Conservation (phyloP, 208 protist species). For the Leishmania braziliensis region DNA sequence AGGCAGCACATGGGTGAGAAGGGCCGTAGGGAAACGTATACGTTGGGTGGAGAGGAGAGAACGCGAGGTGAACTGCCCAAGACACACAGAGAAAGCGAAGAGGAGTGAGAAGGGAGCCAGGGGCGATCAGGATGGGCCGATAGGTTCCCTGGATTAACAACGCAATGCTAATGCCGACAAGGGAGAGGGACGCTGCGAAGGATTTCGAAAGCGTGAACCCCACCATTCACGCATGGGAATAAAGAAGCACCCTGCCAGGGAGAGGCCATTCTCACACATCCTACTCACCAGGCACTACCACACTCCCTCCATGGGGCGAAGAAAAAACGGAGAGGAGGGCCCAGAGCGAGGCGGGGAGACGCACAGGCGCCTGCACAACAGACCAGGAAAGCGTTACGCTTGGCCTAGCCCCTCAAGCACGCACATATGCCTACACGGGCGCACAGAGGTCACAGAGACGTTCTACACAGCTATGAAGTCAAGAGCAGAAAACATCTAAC, state of each 20-base stretch:
- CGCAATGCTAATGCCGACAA: neutral
- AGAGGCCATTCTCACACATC: neutral
- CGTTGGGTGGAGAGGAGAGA: neutral
- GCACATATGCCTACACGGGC: neutral
- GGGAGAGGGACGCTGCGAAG: neutral
- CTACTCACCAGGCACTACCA: neutral
- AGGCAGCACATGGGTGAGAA: neutral
- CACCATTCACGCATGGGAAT: neutral
- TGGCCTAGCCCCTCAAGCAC: neutral
- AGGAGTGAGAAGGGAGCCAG: neutral
- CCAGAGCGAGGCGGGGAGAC: neutral
- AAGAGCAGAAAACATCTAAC: neutral
- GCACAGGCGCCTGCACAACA: neutral
- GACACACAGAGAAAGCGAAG: neutral
- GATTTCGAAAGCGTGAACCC: neutral
- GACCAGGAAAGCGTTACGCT: neutral
- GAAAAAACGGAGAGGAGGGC: neutral
- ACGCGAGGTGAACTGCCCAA: neutral
- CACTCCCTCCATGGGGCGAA: neutral
- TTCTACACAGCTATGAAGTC: neutral
- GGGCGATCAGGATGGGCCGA: too few species aligned
- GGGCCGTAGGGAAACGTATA: neutral
- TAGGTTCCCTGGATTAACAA: neutral
- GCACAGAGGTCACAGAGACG: neutral
- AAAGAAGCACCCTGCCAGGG: neutral